Percentiles rank a stretch among this genome's conserved stretches.
Evolutionary conservation across 164 flowering plant species (phyloP).

Genomic region (Kalanchoe fedtschenkoi): DNA sequence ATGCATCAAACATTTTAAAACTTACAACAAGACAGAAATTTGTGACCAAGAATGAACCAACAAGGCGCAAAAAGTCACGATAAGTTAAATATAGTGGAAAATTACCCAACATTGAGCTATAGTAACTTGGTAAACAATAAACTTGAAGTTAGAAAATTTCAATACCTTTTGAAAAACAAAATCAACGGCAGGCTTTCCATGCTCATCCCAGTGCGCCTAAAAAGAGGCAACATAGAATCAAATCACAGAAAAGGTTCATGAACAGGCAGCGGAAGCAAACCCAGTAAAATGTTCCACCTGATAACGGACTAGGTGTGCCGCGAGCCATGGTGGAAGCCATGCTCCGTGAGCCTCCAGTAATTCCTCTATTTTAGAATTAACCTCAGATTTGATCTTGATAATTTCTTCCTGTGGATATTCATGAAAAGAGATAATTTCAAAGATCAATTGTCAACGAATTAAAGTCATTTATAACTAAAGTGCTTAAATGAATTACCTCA

Average conservation of each 20-base stretch:
- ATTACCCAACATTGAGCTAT: background rate
- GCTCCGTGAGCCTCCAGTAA: slow-evolving; percentile 76
- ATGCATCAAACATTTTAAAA: slow-evolving; percentile 1
- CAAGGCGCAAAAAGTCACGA: background rate
- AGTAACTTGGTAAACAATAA: background rate
- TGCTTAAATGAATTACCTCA: slow-evolving; percentile 40
- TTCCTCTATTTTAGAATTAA: slow-evolving; percentile 44
- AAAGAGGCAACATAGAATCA: background rate
- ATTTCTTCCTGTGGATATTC: slow-evolving; percentile 50
- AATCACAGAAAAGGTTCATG: background rate
- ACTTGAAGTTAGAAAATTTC: background rate
- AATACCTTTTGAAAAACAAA: slow-evolving; percentile 23
- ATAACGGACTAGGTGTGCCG: slow-evolving; percentile 28
- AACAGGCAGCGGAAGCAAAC: background rate
- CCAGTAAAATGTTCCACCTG: slow-evolving; percentile 34
- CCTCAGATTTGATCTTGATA: slow-evolving; percentile 60
- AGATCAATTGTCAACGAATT: background rate
- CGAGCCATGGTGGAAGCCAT: slow-evolving; percentile 97
- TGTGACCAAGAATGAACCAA: background rate
- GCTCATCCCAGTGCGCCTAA: slow-evolving; percentile 32
- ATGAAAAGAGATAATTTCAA: background rate
- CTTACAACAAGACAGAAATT: background rate
- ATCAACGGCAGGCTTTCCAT: slow-evolving; percentile 39
- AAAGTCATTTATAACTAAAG: background rate
- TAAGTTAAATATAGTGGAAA: background rate